Evolutionary conservation across 1,139 yeast genomes (phyloP), one percentile per base, ranked within the genome.

Genomic region (Nakaseomyces delphensis): DNA sequence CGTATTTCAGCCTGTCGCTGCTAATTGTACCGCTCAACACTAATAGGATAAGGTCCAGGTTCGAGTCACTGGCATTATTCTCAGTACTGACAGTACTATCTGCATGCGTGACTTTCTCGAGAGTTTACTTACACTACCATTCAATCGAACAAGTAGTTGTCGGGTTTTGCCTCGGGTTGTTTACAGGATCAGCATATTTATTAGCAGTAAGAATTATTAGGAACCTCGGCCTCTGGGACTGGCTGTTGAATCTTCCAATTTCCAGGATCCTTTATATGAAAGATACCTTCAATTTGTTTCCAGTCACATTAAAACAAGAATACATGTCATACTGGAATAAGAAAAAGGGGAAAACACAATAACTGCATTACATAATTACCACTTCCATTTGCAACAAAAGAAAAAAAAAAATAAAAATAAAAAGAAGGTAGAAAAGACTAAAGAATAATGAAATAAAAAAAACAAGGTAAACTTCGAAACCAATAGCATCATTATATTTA

Each of bases 121-220:
- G 98, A 43, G 82, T 84, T 15, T 82, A 86, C 61, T 67, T 91
- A 45, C 69, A 73, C 47, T 91, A 91, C 60, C 98, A 91, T 61
- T 74, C 85, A 19, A 47, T 66, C 23, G 68, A 67, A 33, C 98
- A 91, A 60, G 94, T 89, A 1, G 43, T 72, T 10, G 83, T 82
- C 9, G 98, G 98, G 0, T 66, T 74, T 3, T 54, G 72, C 18
- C 60, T 83, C 11, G 98, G 97, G 0, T 54, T 67, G 0, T 55
- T 71, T 0, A 59, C 78, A 15, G 94, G 94, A 0, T 52, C 74
- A 9, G 48, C 61, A 0, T 87, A 83, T 68, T 83, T 77, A 56
- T 52, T 72, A 8, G 60, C 70, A 1, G 73, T 76, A 4, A 66
- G 76, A 0, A 47, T 77, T 7, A 66, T 72, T 2, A 65, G 91